Conservation (phyloP, 805 yeast species). For the Candida dajiaensis region DNA sequence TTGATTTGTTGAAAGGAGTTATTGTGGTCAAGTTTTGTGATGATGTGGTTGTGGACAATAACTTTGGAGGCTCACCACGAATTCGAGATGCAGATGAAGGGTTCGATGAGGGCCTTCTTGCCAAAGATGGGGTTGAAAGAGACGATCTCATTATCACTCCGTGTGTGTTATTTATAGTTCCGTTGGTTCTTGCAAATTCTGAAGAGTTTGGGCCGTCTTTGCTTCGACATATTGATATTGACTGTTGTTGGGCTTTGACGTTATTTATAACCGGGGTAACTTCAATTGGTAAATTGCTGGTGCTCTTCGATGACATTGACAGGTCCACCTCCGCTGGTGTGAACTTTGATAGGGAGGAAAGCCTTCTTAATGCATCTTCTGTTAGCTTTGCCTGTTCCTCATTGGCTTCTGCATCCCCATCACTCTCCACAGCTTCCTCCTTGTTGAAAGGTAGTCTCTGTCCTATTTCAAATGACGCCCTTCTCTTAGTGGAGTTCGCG, state of each 20-base stretch:
- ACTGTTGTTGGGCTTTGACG: background rate
- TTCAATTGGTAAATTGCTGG: background rate
- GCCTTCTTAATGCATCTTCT: constrained; percentile 32
- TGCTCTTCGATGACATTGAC: constrained; percentile 4
- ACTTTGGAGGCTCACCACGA: constrained; percentile 7
- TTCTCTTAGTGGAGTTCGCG: constrained; percentile 28
- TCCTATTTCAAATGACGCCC: constrained; percentile 26
- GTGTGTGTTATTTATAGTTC: background rate
- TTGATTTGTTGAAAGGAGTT: constrained; percentile 2
- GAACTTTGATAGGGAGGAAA: constrained; percentile 26
- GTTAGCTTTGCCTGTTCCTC: constrained; percentile 31
- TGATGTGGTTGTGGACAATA: constrained; percentile 11
- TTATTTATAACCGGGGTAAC: background rate
- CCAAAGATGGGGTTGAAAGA: constrained; percentile 8
- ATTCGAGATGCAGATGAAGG: constrained; percentile 14
- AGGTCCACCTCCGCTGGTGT: constrained; percentile 25
- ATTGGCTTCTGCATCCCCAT: constrained; percentile 25
- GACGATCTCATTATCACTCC: constrained; percentile 3
- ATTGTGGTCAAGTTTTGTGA: constrained; percentile 6
- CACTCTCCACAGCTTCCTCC: constrained; percentile 21
- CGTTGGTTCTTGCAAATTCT: constrained; percentile 3
- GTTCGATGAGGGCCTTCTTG: constrained; percentile 9
- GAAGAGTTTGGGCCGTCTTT: constrained; percentile 5
- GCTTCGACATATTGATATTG: background rate
- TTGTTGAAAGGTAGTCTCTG: constrained; percentile 30